Percentiles rank a stretch among this genome's conserved stretches.
Conservation (phyloP, 164 flowering plant genomes). For the Stephania cephalantha region DNA sequence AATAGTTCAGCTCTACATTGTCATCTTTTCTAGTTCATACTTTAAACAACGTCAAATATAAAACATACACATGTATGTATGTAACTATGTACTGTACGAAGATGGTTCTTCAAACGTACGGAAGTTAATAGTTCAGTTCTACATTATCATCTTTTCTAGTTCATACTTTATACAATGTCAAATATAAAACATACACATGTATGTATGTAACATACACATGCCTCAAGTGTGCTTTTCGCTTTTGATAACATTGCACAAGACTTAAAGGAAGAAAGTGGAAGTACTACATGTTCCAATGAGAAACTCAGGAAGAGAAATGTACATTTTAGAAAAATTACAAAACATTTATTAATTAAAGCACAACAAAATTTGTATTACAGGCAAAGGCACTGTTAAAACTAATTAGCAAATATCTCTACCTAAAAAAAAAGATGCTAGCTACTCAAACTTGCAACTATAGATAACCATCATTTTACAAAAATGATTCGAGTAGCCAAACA, state of each 20-base stretch:
- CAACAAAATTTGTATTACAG: neutral
- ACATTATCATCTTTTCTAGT: too few relatives aligned
- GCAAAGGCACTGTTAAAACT: neutral
- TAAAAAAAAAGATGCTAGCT: neutral
- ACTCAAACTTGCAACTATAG: neutral
- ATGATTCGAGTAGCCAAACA: neutral
- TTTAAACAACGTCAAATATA: too few relatives aligned
- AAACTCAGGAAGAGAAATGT: neutral
- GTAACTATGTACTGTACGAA: too few relatives aligned
- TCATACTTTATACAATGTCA: too few relatives aligned
- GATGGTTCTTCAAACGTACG: too few relatives aligned
- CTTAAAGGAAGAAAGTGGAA: neutral
- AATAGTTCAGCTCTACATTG: too few relatives aligned
- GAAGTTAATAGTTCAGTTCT: too few relatives aligned
- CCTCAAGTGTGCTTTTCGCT: too few relatives aligned
- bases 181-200: too few relatives aligned
- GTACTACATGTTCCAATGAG: neutral
- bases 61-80: too few relatives aligned
- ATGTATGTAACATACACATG: too few relatives aligned
- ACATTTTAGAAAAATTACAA: neutral
- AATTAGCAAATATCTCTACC: neutral
- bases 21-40: too few relatives aligned
- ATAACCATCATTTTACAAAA: neutral
- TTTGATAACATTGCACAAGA: neutral
- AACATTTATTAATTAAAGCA: neutral